Conservation (phyloP, 2,329 filamentous ascomycete genomes). For the Pseudonectria buxi region DNA sequence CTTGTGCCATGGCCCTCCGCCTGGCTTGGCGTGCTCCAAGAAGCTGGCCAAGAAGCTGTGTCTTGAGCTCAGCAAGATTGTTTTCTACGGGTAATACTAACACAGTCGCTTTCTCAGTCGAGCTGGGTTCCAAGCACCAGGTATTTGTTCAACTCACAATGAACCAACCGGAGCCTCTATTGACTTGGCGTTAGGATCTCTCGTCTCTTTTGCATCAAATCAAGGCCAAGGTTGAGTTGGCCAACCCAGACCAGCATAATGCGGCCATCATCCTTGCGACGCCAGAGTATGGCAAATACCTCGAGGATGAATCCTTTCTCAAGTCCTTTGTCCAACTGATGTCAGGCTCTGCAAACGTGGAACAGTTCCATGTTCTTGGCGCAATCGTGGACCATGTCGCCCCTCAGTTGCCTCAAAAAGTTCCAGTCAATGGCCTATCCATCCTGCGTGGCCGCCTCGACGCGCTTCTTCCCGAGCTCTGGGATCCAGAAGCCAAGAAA, state of each 20-base stretch:
- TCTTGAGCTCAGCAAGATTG: background rate
- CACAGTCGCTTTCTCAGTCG: conserved; percentile 14
- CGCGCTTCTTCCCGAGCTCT: conserved; percentile 39
- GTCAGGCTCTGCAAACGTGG: conserved; percentile 33
- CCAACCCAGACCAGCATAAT: conserved; percentile 27
- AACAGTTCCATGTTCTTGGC: conserved; percentile 40
- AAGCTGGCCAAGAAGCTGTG: no score
- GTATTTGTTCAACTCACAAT: conserved; percentile 1
- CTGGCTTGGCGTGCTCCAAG: no score
- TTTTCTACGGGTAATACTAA: background rate
- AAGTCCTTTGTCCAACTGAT: conserved; percentile 38
- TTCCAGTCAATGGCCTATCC: conserved; percentile 40
- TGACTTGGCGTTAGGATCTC: conserved; percentile 12
- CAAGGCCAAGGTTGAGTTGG: conserved; percentile 16
- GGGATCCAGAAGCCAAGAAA: conserved; percentile 26
- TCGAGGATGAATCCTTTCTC: conserved; percentile 40
- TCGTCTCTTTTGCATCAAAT: conserved; percentile 12
- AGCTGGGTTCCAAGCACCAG: conserved; percentile 9
- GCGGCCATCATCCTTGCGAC: conserved; percentile 46
- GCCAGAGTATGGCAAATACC: conserved; percentile 38
- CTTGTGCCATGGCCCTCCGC: background rate
- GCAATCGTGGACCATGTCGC: conserved; percentile 52
- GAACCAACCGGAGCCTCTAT: background rate
- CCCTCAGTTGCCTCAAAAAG: conserved; percentile 24
- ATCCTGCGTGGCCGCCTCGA: conserved; percentile 39